Conservation (phyloP, 305 asterid genomes). For the Solanum hybrid region DNA sequence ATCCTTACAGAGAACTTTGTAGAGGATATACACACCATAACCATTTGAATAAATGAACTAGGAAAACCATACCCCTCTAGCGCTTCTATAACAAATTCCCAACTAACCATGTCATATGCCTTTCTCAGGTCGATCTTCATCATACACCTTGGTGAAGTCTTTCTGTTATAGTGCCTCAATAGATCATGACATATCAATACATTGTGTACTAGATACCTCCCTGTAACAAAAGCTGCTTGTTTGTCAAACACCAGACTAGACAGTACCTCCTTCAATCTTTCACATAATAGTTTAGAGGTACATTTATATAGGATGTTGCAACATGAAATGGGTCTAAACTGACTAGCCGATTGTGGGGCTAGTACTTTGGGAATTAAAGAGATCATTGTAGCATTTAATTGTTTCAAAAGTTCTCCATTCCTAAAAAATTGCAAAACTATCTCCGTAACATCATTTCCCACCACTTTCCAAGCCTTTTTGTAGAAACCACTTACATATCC, state of each 20-base stretch:
- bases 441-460: neutral
- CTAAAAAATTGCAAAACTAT: neutral
- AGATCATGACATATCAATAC: neutral
- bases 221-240: neutral
- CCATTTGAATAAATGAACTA: neutral
- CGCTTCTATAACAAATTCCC: neutral
- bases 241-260: neutral
- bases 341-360: neutral
- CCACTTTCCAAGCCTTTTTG: neutral
- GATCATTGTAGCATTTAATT: neutral
- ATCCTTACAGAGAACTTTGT: neutral
- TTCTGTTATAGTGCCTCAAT: neutral
- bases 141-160: neutral
- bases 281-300: neutral
- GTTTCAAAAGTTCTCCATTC: neutral
- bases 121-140: neutral
- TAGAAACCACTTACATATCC: neutral
- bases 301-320: neutral
- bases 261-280: neutral
- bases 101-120: neutral
- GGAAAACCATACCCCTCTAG: neutral
- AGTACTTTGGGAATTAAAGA: neutral
- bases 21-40: neutral
- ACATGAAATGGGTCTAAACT: neutral
- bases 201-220: neutral